Conservation (phyloP, 768 basidiomycete genomes). For the Austroboletus eburneus region DNA sequence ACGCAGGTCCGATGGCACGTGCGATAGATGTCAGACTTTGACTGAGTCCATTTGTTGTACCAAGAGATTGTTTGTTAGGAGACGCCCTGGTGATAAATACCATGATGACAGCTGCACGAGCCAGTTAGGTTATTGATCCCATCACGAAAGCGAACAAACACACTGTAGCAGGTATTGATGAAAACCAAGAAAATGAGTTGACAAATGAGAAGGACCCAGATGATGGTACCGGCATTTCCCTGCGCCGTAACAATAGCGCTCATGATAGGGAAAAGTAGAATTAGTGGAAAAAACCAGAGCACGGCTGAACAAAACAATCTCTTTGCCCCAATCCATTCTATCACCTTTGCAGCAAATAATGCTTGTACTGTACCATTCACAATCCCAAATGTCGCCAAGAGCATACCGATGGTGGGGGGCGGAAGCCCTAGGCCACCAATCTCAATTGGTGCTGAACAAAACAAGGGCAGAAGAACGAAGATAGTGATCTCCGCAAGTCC, state of each 20-base stretch:
- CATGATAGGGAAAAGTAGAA: constrained; percentile 43
- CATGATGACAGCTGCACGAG: constrained; percentile 39
- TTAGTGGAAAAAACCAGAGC: constrained; percentile 35
- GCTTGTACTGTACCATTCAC: constrained; percentile 38
- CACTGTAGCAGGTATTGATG: constrained; percentile 43
- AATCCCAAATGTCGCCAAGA: constrained; percentile 35
- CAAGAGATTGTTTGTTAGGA: constrained; percentile 49
- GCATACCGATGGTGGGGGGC: constrained; percentile 39
- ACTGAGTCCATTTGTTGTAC: constrained; percentile 54
- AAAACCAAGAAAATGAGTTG: constrained; percentile 27
- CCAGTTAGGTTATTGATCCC: constrained; percentile 1
- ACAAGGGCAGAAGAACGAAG: constrained; percentile 40
- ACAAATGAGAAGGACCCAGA: constrained; percentile 35
- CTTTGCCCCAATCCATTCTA: constrained; percentile 40
- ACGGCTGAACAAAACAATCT: constrained; percentile 38
- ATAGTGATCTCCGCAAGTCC: constrained; percentile 41
- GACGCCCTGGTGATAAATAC: constrained; percentile 51
- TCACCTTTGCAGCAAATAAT: constrained; percentile 37
- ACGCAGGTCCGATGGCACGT: constrained; percentile 46
- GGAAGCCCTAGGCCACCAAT: constrained; percentile 41
- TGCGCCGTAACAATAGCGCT: constrained; percentile 33
- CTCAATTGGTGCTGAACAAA: constrained; percentile 40
- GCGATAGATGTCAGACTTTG: constrained; percentile 45
- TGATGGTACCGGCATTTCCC: constrained; percentile 30
- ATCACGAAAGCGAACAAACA: constrained; percentile 3